phyloP scores from a whole-genome alignment of 1,139 yeast genomes.

The Hemisphaericaspora xylanilytica region DNA sequence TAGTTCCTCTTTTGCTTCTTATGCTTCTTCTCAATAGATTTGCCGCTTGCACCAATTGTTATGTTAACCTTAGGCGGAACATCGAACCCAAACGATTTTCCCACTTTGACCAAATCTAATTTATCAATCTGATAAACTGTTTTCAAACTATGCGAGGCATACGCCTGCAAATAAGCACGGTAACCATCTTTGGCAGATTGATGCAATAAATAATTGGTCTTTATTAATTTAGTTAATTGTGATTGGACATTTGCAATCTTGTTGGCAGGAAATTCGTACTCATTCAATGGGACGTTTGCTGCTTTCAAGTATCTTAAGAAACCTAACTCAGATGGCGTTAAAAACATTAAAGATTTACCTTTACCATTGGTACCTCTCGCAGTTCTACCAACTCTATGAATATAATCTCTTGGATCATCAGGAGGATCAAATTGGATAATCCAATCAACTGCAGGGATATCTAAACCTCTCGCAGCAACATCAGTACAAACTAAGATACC shows the following conservation, averaged over 20 bases:
- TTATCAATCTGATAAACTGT: constrained; percentile 95
- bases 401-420: constrained; percentile 98
- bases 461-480: constrained; percentile 98
- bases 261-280: constrained; percentile 89
- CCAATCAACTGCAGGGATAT: constrained; percentile 97
- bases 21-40: constrained; percentile 51
- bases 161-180: constrained; percentile 93
- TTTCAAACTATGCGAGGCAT: constrained; percentile 92
- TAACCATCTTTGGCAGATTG: constrained; percentile 98
- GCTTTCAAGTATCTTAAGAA: constrained; percentile 91
- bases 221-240: constrained; percentile 86
- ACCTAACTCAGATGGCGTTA: constrained; percentile 91
- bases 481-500: constrained; percentile 94
- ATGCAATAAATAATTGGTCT: constrained; percentile 89
- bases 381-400: constrained; percentile 97
- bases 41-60: constrained; percentile 90
- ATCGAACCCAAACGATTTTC: constrained; percentile 90
- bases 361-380: constrained; percentile 92
- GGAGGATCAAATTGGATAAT: constrained; percentile 97
- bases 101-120: constrained; percentile 90
- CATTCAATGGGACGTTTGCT: constrained; percentile 95
- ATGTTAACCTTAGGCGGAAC: constrained; percentile 97
- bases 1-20: constrained; percentile 44
- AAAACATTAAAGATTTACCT: constrained; percentile 92
- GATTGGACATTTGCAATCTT: constrained; percentile 95